Conservation (phyloP, 108 stramenopile species). For the Nitzschia inconspicua region DNA sequence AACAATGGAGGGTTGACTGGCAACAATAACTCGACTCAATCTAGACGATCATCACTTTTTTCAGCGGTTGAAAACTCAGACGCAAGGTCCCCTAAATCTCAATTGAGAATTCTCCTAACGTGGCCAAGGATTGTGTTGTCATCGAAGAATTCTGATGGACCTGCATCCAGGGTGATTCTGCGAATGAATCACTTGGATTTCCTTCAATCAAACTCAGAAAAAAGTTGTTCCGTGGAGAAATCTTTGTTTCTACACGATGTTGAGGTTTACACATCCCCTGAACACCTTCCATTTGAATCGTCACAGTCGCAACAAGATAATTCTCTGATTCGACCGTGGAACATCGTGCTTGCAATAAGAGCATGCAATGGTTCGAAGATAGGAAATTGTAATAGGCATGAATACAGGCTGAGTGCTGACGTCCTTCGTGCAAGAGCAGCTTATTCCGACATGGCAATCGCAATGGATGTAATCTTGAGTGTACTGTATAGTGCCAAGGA, state of each 20-base stretch:
- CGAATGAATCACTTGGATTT: constrained; percentile 46
- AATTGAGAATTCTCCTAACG: constrained; percentile 47
- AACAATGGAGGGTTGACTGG: background rate
- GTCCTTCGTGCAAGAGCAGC: constrained; percentile 48
- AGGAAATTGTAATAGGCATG: constrained; percentile 15
- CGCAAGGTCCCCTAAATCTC: constrained; percentile 22
- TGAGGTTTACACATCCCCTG: constrained; percentile 38
- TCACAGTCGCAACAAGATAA: constrained; percentile 2
- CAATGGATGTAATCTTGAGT: constrained; percentile 45
- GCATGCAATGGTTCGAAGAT: constrained; percentile 10
- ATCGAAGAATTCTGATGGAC: constrained; percentile 8
- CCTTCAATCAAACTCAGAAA: constrained; percentile 25
- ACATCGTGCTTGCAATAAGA: constrained; percentile 6
- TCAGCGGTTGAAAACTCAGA: background rate
- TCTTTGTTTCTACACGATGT: constrained; percentile 40
- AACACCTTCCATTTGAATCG: background rate
- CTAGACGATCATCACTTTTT: background rate
- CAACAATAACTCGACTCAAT: no score
- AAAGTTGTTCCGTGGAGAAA: background rate
- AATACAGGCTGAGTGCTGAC: constrained; percentile 31
- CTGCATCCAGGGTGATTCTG: constrained; percentile 36
- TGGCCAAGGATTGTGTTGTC: constrained; percentile 49
- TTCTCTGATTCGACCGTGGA: constrained; percentile 51
- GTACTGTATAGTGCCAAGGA: constrained; percentile 20
- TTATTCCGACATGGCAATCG: constrained; percentile 58